Base-by-base conservation (phyloP, 176 grass and related monocot genomes). In the Oryza nivara region DNA sequence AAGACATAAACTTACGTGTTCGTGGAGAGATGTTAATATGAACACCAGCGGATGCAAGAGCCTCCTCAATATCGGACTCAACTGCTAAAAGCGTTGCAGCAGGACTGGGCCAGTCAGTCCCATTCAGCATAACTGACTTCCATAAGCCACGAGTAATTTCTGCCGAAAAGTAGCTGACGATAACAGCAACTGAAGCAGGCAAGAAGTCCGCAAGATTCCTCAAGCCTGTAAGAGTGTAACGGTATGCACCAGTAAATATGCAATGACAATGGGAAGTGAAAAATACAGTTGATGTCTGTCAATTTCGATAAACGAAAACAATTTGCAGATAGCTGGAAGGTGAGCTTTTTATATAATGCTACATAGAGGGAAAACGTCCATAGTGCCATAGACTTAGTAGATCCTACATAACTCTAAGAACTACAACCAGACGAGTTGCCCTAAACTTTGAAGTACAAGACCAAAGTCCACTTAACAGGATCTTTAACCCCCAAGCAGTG, bases 91-190 rank as follows among this genome's bases (percentile, higher is more conserved):
- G 88, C 56, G 78, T 89, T 48, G 77, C 83, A 76, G 73, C 76
- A 75, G 94, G 94, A 80, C 88, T 93, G 12, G 94, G 94, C 94
- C 94, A 96, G 54, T 96, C 94, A 41, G 44, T 80, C 52, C 94
- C 91, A 87, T 96, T 96, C 86, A 96, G 77, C 51, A 72, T 54
- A 82, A 96, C 91, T 48, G 90, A 86, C 72, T 96, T 93, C 94
- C 94, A 96, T 68, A 85, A 83, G 38, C 94, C 94, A 66, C 94
- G 86, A 78, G 94, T 93, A 73, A 96, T 89, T 88, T 96, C 94
- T 44, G 86, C 91, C 61, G 80, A 89, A 48, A 93, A 88, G 77
- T 93, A 91, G 85, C 88, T 90, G 34, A 96, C 74, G 66, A 93
- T 88, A 26, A 81, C 77, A 63, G 86, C 91, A 82, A 96, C 28